These are phyloP conservation scores for Ceratocystiopsis brevicomis DNA, from an alignment of 2,329 filamentous ascomycete genomes.

Conservation along the genomic window DNA sequence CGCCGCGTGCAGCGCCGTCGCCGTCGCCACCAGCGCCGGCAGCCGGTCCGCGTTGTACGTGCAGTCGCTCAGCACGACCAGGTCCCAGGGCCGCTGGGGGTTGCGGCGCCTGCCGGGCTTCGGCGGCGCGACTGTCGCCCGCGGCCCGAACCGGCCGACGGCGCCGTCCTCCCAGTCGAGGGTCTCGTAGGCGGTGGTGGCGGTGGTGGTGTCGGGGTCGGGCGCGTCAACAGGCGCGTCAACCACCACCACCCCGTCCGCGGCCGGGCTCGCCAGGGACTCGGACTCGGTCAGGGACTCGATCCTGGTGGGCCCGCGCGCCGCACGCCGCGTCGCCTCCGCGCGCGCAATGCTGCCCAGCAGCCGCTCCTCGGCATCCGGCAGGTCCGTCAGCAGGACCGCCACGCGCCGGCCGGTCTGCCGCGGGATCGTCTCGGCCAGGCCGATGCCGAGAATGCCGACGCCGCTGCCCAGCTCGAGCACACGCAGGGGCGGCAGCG, in stretches of 20 bases:
- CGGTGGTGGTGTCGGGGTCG: not conserved
- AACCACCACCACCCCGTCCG: not conserved
- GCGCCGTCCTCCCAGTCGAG: slow-evolving; percentile 37
- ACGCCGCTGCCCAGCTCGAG: slow-evolving; percentile 39
- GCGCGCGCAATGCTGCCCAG: slow-evolving; percentile 24
- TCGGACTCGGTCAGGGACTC: no score
- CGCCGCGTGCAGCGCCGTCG: slow-evolving; percentile 27
- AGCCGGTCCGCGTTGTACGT: slow-evolving; percentile 41
- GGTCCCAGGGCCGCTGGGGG: slow-evolving; percentile 22
- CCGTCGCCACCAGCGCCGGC: slow-evolving; percentile 31
- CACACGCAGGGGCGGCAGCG: slow-evolving; percentile 17
- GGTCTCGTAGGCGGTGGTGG: slow-evolving; percentile 28
- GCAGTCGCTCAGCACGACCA: slow-evolving; percentile 39
- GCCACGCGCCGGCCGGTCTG: not conserved
- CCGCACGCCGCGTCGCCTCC: no score
- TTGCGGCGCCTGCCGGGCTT: not conserved
- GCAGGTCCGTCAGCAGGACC: slow-evolving; percentile 30
- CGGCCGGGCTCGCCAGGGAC: no score
- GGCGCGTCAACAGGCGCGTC: no score
- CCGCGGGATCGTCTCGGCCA: slow-evolving; percentile 16
- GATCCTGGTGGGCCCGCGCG: no score
- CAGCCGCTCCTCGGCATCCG: slow-evolving; percentile 32
- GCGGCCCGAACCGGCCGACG: slow-evolving; percentile 23
- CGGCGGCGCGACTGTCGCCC: slow-evolving; percentile 16
- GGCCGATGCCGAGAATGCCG: slow-evolving; percentile 33